Evolutionary conservation across 192 early-diverging fungal species (phyloP), one percentile per base, ranked within the genome.

Genomic region (Backusella morwellensis): DNA sequence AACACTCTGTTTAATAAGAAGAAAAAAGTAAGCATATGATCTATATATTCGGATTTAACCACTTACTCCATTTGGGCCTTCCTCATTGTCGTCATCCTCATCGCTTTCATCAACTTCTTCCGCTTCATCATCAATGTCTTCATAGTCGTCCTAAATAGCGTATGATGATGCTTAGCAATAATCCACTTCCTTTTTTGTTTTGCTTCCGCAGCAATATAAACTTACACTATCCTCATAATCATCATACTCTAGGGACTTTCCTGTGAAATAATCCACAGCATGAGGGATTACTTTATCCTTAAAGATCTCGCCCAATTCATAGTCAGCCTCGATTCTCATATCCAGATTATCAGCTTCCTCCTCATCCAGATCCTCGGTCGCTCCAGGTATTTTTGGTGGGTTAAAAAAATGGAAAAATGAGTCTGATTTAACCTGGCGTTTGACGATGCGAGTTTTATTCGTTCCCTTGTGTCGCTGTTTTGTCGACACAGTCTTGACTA

Each of bases 351-450:
- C 92, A 66, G 87, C 90, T 42, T 91, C 88, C 23, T 94, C 93
- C 35, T 90, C 88, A 70, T 91, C 88, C 42, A 93, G 89, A 11
- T 93, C 92, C 6, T 90, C 90, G 17, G 87, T 90, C 19, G 88
- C 89, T 40, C 89, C 93, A 42, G 93, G 91, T 14, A 93, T 90
- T 21, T 85, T 88, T 47, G 95, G 94, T 52, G 95, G 93, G 34
- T 82, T 90, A 87, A 99, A 99, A 91, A 99, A 99, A 67, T 87
- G 90, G 90, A 99, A 99, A 91, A 99, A 99, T 59, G 97, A 96
- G 72, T 96, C 93, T 38, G 94, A 89, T 26, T 95, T 96, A 38
- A 99, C 94, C 35, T 95, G 96, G 80, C 93, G 95, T 91, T 98
- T 99, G 82, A 99, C 93, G 44, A 97, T 91, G 41, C 97, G 95